Conservation (phyloP, 768 basidiomycete species). For the Tricholoma hemisulphureum region DNA sequence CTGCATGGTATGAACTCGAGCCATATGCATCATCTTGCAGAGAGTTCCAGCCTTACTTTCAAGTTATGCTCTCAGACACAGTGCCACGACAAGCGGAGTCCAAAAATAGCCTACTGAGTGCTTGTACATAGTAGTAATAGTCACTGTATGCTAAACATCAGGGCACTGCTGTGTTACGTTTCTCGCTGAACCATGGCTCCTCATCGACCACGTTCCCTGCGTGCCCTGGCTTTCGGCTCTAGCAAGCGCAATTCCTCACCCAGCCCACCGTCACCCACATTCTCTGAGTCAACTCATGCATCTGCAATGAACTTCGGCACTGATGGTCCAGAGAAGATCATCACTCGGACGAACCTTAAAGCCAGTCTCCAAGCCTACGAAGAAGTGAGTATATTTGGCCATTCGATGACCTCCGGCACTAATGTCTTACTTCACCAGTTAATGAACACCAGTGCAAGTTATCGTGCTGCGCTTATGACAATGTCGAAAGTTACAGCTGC, state of each 20-base stretch:
- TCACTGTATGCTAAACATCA: neutral
- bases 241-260: constrained; percentile 46
- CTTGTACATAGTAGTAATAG: neutral
- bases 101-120: neutral
- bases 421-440: constrained; percentile 37
- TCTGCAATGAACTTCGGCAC: constrained; percentile 76
- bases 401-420: constrained; percentile 2
- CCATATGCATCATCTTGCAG: no score
- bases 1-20: no score
- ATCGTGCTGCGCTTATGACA: constrained; percentile 75
- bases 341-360: constrained; percentile 77
- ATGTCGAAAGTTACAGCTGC: constrained; percentile 82
- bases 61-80: no score
- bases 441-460: constrained; percentile 70
- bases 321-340: constrained; percentile 76
- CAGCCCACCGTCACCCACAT: constrained; percentile 77
- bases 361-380: constrained; percentile 77
- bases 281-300: constrained; percentile 76
- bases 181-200: constrained; percentile 44
- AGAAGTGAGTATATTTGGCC: constrained; percentile 50
- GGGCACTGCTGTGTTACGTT: constrained; percentile 10
- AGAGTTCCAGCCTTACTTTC: no score
- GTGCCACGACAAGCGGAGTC: no score
- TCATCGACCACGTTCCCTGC: constrained; percentile 54
- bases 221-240: constrained; percentile 48